These are phyloP conservation scores for Phaeotremella fagi DNA, from an alignment of 768 basidiomycete species.

Conservation along the genomic window DNA sequence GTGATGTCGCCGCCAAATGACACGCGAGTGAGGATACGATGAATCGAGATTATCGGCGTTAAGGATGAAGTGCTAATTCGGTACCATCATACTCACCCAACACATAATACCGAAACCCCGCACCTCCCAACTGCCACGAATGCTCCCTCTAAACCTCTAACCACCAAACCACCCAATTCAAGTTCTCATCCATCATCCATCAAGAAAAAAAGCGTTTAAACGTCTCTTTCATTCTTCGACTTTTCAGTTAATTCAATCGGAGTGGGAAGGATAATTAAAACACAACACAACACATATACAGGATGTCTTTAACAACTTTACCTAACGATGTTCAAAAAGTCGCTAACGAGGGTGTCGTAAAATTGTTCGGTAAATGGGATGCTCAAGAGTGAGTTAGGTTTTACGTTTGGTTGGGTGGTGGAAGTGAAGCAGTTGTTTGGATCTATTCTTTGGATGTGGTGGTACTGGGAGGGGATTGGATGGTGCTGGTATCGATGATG, in stretches of 20 bases:
- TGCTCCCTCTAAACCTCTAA: neutral
- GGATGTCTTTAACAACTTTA: conserved; percentile 36
- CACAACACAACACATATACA: conserved; percentile 1
- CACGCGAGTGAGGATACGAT: no score
- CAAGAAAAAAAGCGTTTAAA: neutral
- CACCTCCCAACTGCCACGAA: neutral
- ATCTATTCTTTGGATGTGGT: neutral
- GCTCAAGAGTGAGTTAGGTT: conserved; percentile 76
- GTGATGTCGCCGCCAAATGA: no score
- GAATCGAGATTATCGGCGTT: neutral
- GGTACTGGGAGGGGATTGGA: neutral
- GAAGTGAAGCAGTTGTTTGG: neutral
- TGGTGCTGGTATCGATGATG: neutral
- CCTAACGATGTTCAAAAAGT: conserved; percentile 50
- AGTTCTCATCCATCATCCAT: neutral
- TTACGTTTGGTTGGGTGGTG: neutral
- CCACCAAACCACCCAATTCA: neutral
- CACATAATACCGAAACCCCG: neutral
- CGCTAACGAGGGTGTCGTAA: conserved; percentile 57
- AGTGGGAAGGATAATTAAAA: neutral
- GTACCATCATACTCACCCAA: neutral
- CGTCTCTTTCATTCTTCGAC: neutral
- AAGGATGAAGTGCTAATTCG: neutral
- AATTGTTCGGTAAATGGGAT: conserved; percentile 99
- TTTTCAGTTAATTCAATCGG: neutral